Evolutionary conservation across 1,139 yeast genomes (phyloP).

Genomic region (Lodderomyces parapsilosis): DNA sequence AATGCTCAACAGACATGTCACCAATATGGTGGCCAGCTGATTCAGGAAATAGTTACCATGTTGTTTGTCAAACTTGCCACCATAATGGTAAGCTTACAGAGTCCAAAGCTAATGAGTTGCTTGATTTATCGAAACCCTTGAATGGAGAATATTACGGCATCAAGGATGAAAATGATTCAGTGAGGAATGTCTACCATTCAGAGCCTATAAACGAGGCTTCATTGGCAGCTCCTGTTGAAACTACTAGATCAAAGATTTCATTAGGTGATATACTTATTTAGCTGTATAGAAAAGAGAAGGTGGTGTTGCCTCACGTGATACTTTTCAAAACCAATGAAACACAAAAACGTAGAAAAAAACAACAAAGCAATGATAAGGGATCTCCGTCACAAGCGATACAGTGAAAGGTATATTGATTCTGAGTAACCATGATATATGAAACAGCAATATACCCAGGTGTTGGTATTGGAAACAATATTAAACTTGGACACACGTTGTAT

Average conservation of each 20-base stretch:
- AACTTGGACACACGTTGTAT: conserved; percentile 29
- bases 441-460: conserved; percentile 32
- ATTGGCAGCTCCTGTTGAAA: conserved; percentile 11
- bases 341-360: neutral
- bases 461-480: conserved; percentile 31
- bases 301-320: neutral
- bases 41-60: neutral
- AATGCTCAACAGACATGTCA: conserved; percentile 28
- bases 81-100: conserved; percentile 13
- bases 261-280: conserved; percentile 24
- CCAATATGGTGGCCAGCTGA: conserved; percentile 41
- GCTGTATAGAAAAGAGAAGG: neutral
- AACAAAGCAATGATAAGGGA: neutral
- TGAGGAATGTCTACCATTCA: conserved; percentile 18
- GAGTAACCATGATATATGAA: conserved; percentile 26
- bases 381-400: no score
- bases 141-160: conserved; percentile 37
- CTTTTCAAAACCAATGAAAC: neutral
- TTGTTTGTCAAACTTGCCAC: conserved; percentile 35
- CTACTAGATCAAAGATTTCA: conserved; percentile 21
- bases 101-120: neutral
- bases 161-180: conserved; percentile 25
- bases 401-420: no score
- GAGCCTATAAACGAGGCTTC: conserved; percentile 4
- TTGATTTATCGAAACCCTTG: conserved; percentile 24